A percentile compares a stretch with the other conserved stretches of the same genome.
Conservation (phyloP, 331 rosid genomes). For the Phaseolus coccineus region DNA sequence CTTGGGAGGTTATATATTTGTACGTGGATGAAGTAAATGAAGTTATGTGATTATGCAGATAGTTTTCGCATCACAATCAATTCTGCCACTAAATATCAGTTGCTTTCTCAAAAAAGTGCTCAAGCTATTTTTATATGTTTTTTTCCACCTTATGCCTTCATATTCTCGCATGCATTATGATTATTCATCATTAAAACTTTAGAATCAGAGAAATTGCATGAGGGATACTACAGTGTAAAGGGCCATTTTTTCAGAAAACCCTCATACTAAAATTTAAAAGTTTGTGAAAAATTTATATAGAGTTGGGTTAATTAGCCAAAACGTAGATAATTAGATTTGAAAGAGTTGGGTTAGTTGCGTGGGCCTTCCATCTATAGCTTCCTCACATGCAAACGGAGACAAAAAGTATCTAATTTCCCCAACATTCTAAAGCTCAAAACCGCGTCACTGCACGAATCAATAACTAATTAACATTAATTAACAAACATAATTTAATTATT, state of each 20-base stretch:
- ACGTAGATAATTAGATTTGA: background rate
- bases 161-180: background rate
- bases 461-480: constrained; percentile 12
- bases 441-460: constrained; percentile 68
- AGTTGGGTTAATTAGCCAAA: constrained; percentile 16
- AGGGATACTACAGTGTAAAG: background rate
- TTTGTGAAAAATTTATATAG: background rate
- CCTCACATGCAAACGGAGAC: constrained; percentile 53
- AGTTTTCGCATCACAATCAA: background rate
- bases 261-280: background rate
- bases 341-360: constrained; percentile 41
- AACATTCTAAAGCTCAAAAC: constrained; percentile 55
- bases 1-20: background rate
- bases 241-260: too few relatives aligned
- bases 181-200: constrained; percentile 20
- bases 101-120: background rate
- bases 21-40: background rate
- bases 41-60: background rate
- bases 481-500: constrained; percentile 7
- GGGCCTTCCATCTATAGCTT: constrained; percentile 40
- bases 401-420: constrained; percentile 31
- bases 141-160: background rate
- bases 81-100: background rate
- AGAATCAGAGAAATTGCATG: background rate
- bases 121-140: background rate